These are phyloP conservation scores for Adansonia madagascariensis DNA, from an alignment of 441 rosid species.

Conservation along the genomic window DNA sequence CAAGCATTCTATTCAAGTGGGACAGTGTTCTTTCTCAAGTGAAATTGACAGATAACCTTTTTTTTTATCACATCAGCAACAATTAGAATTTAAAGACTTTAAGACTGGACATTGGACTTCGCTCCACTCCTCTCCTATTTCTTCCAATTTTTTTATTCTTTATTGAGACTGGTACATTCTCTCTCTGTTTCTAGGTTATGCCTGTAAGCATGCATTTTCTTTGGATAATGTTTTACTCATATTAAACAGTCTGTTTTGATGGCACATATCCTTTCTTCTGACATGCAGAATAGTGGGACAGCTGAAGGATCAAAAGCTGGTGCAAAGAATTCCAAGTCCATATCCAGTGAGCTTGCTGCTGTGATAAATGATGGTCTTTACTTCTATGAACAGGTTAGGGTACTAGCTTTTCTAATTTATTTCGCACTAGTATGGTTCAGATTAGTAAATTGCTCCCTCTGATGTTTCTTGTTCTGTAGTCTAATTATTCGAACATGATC, in stretches of 20 bases:
- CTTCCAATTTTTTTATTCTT: neutral
- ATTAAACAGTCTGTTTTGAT: conserved; percentile 10
- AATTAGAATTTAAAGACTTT: neutral
- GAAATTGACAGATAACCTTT: neutral
- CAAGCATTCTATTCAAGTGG: neutral
- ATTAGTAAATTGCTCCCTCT: neutral
- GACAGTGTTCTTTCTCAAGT: neutral
- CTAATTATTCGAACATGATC: conserved; percentile 26
- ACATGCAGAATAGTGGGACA: conserved; percentile 69
- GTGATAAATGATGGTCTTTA: conserved; percentile 89
- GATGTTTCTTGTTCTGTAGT: neutral
- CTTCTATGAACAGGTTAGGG: conserved; percentile 85
- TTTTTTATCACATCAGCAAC: neutral
- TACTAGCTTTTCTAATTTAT: conserved; percentile 23
- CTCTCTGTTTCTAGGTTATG: neutral
- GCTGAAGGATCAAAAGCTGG: conserved; percentile 51
- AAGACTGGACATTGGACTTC: neutral
- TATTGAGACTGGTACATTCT: neutral
- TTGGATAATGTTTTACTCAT: conserved; percentile 6
- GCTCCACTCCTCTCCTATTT: neutral
- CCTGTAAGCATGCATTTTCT: neutral
- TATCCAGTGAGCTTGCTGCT: conserved; percentile 80
- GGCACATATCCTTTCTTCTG: conserved; percentile 34
- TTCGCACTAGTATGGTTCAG: conserved; percentile 2
- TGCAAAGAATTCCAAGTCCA: conserved; percentile 51